Conservation (phyloP, 2,329 filamentous ascomycete genomes). For the Xylariomycetidae sp. region DNA sequence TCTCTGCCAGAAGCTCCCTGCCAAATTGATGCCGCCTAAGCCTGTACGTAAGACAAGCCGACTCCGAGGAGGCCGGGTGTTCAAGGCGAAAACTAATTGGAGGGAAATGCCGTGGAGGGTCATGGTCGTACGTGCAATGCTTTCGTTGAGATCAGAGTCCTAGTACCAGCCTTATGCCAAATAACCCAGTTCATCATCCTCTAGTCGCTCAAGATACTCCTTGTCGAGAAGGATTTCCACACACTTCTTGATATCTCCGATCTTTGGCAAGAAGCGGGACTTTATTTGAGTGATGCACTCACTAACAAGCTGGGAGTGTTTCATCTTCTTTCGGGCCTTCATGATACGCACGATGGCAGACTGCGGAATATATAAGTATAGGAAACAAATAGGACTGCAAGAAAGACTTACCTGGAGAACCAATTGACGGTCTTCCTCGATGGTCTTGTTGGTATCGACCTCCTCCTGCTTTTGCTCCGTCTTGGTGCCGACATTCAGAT, state of each 20-base stretch:
- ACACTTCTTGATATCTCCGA: constrained; percentile 97
- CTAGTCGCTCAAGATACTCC: constrained; percentile 93
- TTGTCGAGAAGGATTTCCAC: constrained; percentile 98
- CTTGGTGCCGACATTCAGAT: constrained; percentile 91
- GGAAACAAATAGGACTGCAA: background rate
- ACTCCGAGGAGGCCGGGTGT: too few relatives aligned
- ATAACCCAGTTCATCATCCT: constrained; percentile 92
- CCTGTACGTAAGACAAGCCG: too few relatives aligned
- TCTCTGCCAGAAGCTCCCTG: too few relatives aligned
- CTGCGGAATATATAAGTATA: constrained; percentile 40
- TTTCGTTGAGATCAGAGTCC: too few relatives aligned
- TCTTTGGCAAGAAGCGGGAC: constrained; percentile 85
- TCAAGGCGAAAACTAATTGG: too few relatives aligned
- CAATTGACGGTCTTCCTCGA: constrained; percentile 95
- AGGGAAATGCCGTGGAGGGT: too few relatives aligned
- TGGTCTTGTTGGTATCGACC: constrained; percentile 97
- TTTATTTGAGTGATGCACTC: constrained; percentile 96
- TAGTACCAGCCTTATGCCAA: constrained; percentile 60
- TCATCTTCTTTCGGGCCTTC: constrained; percentile 99
- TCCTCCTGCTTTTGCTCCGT: constrained; percentile 95
- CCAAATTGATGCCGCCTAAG: too few relatives aligned
- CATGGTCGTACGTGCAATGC: constrained; percentile 3
- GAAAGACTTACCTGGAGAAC: constrained; percentile 77
- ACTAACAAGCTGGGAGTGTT: constrained; percentile 88
- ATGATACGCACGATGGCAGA: constrained; percentile 99